A percentile compares a stretch with the other conserved stretches of the same genome.
These are phyloP conservation scores for Lentinula raphanica DNA, from an alignment of 768 basidiomycete genomes.

Conservation along the genomic window DNA sequence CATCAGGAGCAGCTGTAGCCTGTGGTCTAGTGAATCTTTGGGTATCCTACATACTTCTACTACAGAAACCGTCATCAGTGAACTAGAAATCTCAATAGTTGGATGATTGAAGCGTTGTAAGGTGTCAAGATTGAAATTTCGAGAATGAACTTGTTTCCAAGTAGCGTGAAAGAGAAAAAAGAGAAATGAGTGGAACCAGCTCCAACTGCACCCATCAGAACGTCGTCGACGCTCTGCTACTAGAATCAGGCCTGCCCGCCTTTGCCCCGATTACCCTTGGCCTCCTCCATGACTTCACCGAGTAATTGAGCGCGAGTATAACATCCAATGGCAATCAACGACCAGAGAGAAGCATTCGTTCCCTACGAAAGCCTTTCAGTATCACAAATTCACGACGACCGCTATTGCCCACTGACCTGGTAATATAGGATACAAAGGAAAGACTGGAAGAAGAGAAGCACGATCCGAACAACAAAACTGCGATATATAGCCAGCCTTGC, in stretches of 20 bases:
- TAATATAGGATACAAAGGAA: constrained; percentile 67
- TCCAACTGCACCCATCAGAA: constrained; percentile 11
- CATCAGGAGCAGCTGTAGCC: not conserved
- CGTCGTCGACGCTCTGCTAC: constrained; percentile 4
- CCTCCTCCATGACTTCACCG: constrained; percentile 66
- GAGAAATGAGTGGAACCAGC: constrained; percentile 21
- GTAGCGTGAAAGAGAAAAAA: not conserved
- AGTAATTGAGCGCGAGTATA: constrained; percentile 62
- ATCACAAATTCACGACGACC: not conserved
- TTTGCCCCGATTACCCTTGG: constrained; percentile 58
- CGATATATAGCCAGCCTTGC: constrained; percentile 55
- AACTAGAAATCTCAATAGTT: not conserved
- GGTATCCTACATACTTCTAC: not conserved
- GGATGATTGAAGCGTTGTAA: not conserved
- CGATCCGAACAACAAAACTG: constrained; percentile 56
- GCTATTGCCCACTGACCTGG: constrained; percentile 46
- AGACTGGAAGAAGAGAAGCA: constrained; percentile 59
- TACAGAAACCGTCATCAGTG: not conserved
- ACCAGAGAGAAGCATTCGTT: constrained; percentile 79
- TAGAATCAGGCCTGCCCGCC: constrained; percentile 47
- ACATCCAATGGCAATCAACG: constrained; percentile 61
- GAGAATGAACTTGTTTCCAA: not conserved
- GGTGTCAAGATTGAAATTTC: not conserved
- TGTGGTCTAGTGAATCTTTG: not conserved
- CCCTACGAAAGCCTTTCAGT: constrained; percentile 46